Evolutionary conservation across 768 basidiomycete species (phyloP), one percentile per base, ranked within the genome.

Genomic region (Hygrocybe punicea): DNA sequence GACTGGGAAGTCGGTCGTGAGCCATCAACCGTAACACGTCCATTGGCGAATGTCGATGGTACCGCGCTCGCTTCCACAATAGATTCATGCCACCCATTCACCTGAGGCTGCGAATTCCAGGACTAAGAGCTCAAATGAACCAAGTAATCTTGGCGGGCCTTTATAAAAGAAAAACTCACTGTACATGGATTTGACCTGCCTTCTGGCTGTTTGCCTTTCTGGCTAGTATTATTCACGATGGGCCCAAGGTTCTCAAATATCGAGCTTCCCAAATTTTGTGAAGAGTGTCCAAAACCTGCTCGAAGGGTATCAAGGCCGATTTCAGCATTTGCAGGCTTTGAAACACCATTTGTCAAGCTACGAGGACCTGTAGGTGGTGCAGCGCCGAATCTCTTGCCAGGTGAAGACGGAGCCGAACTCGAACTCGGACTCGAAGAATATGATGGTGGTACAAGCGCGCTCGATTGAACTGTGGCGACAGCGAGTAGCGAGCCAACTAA

Each of bases 361-460:
- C 86, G 78, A 14, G 86, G 86, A 1, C 84, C 86, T 2, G 84
- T 87, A 11, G 86, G 86, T 8, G 84, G 86, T 3, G 74, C 69
- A 46, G 74, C 79, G 51, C 82, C 82, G 65, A 81, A 75, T 64
- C 81, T 76, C 57, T 70, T 73, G 64, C 21, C 35, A 58, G 60
- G 55, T 33, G 60, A 52, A 19, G 60, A 51, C 58, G 54, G 46
- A 57, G 63, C 56, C 60, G 65, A 53, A 59, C 65, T 57, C 48
- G 69, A 29, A 53, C 60, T 48, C 23, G 36, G 59, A 17, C 48
- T 34, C 8, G 58, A 65, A 52, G 67, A 61, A 52, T 64, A 60
- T 63, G 65, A 60, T 63, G 65, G 60, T 47, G 68, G 61, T 34
- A 66, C 45, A 56, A 66, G 55, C 59, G 67, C 66, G 44, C 69